Base-by-base conservation (phyloP, 1,139 yeast species). In the Debaryomyces fabryi region DNA sequence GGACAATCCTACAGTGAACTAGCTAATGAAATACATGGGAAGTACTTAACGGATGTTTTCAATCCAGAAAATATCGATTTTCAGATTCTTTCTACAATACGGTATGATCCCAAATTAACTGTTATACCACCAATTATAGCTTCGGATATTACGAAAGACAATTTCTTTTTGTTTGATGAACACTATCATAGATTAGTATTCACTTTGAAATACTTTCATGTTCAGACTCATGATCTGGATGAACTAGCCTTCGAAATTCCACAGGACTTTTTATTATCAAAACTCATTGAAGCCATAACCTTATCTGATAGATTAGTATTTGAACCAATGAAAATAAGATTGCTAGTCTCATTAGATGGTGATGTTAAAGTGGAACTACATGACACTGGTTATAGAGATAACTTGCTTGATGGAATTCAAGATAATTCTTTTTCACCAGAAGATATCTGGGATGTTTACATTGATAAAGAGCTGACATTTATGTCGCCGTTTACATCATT, bases 401-500 rank as follows among this genome's bases (percentile, higher is more conserved):
- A 78, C 55, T 63, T 83, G 41, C 65, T 79, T 36, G 77, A 74
- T 49, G 88, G 84, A 0, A 62, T 64, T 64, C 54, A 52, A 53
- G 60, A 44, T 41, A 38, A 46, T 36, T 58, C 54, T 20, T 20
- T 49, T 58, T 20, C 44, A 2, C 16, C 36, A 21, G 51, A 50
- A 1, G 52, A 52, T 52, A 4, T 67, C 62, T 88, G 85, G 82
- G 80, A 76, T 25, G 83, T 89, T 0, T 84, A 81, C 57, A 59
- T 90, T 5, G 95, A 88, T 62, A 59, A 73, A 0, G 67, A 76
- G 35, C 71, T 82, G 3, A 76, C 82, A 0, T 59, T 78, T 46
- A 77, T 82, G 0, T 82, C 95, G 0, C 89, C 92, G 2, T 89
- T 87, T 64, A 90, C 97, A 0, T 86, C 96, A 2, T 88, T 92